Base-by-base conservation (phyloP, 768 basidiomycete genomes). In the Boletus edulis region DNA sequence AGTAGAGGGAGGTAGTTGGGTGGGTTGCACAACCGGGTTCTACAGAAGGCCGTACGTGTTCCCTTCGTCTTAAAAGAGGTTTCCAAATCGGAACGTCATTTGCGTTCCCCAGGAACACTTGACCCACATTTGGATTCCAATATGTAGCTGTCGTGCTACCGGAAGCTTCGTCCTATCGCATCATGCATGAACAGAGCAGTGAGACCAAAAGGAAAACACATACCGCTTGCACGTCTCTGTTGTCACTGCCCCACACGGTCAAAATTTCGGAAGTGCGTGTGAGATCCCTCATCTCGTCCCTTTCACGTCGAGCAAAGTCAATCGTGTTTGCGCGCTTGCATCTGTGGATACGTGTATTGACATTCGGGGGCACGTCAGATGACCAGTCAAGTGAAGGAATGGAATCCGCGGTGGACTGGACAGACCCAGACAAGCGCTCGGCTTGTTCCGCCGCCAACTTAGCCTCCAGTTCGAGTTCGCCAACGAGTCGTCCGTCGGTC, bases 231-330 rank as follows among this genome's bases (percentile, higher is more conserved):
- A 34, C 5, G 27, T 56, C 56, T 34, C 7, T 53, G 35, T 58
- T 58, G 7, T 60, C 56, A 32, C n/a, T 55, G 2, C 45, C 46
- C 60, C 73, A 73, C 0, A 83, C 61, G 39, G 78, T 78, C 59
- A 87, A 75, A 50, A 95, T 92, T 73, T 91, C 89, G 20, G 82
- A 86, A 8, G 91, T 89, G 55, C 83, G 80, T 0, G 94, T 96
- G 51, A 95, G 74, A 65, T 90, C 88, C 13, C 88, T 77, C 91
- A 94, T 95, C 75, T 95, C 94, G 57, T 91, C 89, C 70, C 83
- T 83, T 73, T 96, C 93, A 34, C 91, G 78, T 64, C 84, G 81
- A 14, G 89, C 85, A 69, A 94, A 93, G 67, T 91, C 83, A 66
- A 92, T 81, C 31, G 86, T 88, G 66, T 89, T 88, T 5, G 73